These are phyloP conservation scores for Colletotrichum liriopes DNA, from an alignment of 2,329 filamentous ascomycete species.

Conservation along the genomic window DNA sequence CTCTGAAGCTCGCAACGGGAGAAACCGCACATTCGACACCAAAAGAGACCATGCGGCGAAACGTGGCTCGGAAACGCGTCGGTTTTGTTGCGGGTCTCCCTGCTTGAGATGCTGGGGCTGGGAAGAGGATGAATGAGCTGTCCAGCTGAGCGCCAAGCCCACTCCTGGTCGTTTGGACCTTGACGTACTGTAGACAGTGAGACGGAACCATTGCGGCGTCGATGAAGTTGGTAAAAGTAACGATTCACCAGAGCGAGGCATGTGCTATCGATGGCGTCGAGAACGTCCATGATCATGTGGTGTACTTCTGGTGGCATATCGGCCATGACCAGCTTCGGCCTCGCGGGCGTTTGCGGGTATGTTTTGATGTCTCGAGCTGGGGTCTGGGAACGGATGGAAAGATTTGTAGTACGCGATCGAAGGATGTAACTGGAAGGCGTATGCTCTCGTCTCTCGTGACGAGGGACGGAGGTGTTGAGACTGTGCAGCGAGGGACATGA, in stretches of 20 bases:
- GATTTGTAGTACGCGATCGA: background rate
- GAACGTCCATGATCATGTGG: background rate
- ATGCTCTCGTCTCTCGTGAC: no score
- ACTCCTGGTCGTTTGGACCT: background rate
- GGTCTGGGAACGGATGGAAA: background rate
- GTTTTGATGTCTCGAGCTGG: background rate
- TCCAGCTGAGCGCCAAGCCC: background rate
- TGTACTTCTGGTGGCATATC: constrained; percentile 9
- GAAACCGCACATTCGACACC: background rate
- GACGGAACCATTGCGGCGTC: background rate
- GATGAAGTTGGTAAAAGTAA: background rate
- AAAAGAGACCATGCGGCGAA: background rate
- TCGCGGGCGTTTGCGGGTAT: background rate
- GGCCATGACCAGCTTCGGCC: background rate
- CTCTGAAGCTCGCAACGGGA: background rate
- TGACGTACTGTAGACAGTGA: background rate
- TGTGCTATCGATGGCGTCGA: constrained; percentile 1
- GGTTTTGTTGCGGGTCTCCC: background rate
- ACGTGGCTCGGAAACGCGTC: background rate
- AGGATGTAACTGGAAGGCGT: background rate
- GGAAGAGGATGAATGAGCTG: background rate
- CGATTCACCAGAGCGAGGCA: background rate
- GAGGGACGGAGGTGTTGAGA: background rate
- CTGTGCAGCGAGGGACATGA: background rate
- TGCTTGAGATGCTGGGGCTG: no score